Base-by-base conservation (phyloP, 208 protist genomes). In the Acanthamoeba quina region DNA sequence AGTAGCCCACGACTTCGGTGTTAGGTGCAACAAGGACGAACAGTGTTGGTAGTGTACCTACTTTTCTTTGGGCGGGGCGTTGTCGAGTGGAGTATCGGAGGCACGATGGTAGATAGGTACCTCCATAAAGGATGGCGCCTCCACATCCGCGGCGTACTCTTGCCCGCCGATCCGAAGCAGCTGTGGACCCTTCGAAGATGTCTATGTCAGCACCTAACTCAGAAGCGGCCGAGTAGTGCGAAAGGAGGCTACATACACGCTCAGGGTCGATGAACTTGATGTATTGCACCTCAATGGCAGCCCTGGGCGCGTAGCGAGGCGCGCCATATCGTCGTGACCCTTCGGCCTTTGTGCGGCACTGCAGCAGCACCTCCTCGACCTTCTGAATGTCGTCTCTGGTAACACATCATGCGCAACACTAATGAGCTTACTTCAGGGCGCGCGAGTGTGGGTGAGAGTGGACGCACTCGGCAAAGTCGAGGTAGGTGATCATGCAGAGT, bases 381-480 rank as follows among this genome's bases (percentile, higher is more conserved):
- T 82, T 54, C 9, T 21, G 11, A 17, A 82, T 82, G 74, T 82
- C 74, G 10, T 82, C 74, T 29, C 74, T 82, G 41, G 74, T 52
- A 74, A 10, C 29, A 19, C 26, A 74, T 52, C 41, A n/a, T 52
- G 13, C 7, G 34, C 13, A 0, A n/a, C 72, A 78, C 6, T 1
- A 78, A 44, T 34, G 17, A 44, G 24, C 5, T 44, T 6, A 26
- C 17, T 17, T 1, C 17, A 78, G 70, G 7, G 10, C 6, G 6
- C 24, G 15, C 1, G 74, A 31, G 44, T 1, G 47, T 6, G 21
- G 0, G 11, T 7, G 21, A 82, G 24, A 10, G 47, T 21, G 41
- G 6, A 54, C 74, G 74, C 47, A 82, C 74, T 44, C 74, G 41
- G 74, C 74, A 82, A 82, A 82, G 74, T 82, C 74, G 74, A 82